A percentile compares a stretch with the other conserved stretches of the same genome.
Conservation (phyloP, 2,329 filamentous ascomycete species). For the Gaeumannomyces tritici region DNA sequence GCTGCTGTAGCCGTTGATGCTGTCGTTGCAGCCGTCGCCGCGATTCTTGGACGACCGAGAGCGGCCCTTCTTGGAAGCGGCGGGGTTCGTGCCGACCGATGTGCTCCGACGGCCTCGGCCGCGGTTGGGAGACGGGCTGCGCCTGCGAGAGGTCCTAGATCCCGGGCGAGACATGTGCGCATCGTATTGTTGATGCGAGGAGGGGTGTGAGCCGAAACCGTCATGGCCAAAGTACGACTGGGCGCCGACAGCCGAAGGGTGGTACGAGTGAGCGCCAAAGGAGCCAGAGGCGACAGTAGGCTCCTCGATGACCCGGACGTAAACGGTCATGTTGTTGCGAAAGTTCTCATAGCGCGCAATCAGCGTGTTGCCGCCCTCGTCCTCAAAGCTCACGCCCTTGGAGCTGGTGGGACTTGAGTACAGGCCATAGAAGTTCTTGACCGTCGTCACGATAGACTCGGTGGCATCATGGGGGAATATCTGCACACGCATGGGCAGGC, state of each 20-base stretch:
- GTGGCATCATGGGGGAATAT: conserved; percentile 95
- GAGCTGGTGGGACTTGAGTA: conserved; percentile 64
- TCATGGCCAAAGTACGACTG: conserved; percentile 49
- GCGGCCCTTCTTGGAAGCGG: conserved; percentile 39
- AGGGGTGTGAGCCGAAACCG: conserved; percentile 33
- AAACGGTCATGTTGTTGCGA: conserved; percentile 81
- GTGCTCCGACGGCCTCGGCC: conserved; percentile 66
- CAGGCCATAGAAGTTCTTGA: conserved; percentile 97
- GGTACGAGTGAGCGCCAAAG: conserved; percentile 43
- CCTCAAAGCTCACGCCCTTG: conserved; percentile 90
- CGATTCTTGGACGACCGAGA: conserved; percentile 63
- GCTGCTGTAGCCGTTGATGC: conserved; percentile 70
- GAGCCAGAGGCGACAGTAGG: conserved; percentile 31
- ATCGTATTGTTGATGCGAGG: conserved; percentile 35
- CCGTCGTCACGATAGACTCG: conserved; percentile 93
- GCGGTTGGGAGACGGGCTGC: conserved; percentile 67
- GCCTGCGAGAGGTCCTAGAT: conserved; percentile 62
- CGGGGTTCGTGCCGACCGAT: conserved; percentile 50
- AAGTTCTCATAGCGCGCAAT: conserved; percentile 98
- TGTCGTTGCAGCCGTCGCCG: conserved; percentile 56
- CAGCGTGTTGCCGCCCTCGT: conserved; percentile 77
- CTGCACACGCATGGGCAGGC: conserved; percentile 76
- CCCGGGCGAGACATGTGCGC: conserved; percentile 57
- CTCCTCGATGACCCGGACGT: conserved; percentile 74
- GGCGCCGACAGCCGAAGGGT: conserved; percentile 40